Evolutionary conservation across 2,329 filamentous ascomycete genomes (phyloP).

Genomic region (Ascosphaera acerosa): DNA sequence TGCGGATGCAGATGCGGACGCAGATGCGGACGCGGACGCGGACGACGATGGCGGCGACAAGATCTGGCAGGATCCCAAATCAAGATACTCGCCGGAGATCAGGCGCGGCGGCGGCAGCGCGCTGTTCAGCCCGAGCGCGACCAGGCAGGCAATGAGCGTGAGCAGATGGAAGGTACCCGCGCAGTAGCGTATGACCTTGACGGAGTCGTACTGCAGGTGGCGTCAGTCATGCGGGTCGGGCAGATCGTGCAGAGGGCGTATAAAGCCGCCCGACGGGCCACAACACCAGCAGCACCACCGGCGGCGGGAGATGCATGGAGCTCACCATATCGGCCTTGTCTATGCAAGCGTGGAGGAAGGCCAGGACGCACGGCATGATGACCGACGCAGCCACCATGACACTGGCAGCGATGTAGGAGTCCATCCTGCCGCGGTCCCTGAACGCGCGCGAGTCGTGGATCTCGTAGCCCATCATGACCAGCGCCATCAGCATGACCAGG

Average conservation of each 20-base stretch:
- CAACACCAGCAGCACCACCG: too few species aligned
- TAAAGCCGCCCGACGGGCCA: too few species aligned
- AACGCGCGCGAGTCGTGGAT: not conserved
- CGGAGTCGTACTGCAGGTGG: not conserved
- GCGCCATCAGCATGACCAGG: not conserved
- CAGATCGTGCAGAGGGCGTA: not conserved
- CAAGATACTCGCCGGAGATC: not conserved
- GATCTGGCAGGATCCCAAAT: slow-evolving; percentile 1
- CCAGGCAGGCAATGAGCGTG: not conserved
- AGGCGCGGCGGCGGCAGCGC: not conserved
- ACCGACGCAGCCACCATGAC: not conserved
- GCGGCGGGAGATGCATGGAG: not conserved
- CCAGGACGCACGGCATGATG: not conserved
- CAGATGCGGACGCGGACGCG: not conserved
- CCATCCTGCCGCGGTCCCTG: not conserved
- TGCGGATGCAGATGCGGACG: too few species aligned
- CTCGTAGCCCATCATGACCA: slow-evolving; percentile 1
- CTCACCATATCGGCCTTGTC: slow-evolving; percentile 1
- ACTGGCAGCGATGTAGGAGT: not conserved
- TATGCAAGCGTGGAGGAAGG: not conserved
- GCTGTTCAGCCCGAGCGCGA: not conserved
- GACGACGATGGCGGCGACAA: not conserved
- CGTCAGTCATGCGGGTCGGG: not conserved
- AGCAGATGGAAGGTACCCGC: slow-evolving; percentile 1
- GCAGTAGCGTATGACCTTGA: slow-evolving; percentile 1